Evolutionary conservation across 2,329 filamentous ascomycete species (phyloP), one percentile per base, ranked within the genome.

Genomic region (Apiospora hydei): DNA sequence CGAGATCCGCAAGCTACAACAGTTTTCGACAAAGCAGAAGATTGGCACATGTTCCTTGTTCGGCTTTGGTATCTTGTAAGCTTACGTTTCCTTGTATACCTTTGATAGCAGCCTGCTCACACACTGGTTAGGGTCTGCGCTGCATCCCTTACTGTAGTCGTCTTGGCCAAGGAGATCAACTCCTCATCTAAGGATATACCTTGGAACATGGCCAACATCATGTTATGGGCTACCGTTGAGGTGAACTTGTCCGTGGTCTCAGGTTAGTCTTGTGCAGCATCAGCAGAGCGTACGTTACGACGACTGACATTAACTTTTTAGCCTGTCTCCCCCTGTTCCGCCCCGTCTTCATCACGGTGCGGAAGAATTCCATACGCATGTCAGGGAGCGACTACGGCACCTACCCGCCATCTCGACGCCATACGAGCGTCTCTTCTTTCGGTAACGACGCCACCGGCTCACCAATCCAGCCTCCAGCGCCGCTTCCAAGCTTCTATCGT

Each of bases 1-100:
- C 13, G 77, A 82, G 71, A 77, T 83, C 5, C 72, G 76, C 0
- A 78, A 78, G n/a, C 76, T 83, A 38, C 73, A 78, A 13, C 74
- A 82, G 1, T 68, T 74, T n/a, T 79, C 76, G 0, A 73, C 53
- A 1, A 73, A 74, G 0, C 80, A 81, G 51, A 81, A 80, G 66
- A 53, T 79, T 24, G 79, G 77, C 11, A 77, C 80, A 10, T 75
- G 76, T 21, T 74, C 75, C 4, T 70, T 81, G 14, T 81, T 81
- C 71, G 73, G 76, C 38, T 79, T 79, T 70, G 80, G 80, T 2
- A 71, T 75, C 1, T 70, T 80, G 75, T 81, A 71, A 51, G 79
- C 67, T 6, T 21, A 8, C 67, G 5, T 26, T n/a, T 16, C 21
- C 21, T 26, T 21, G 14, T 30, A n/a, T 64, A n/a, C n/a, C 1